These are phyloP conservation scores for Dioscorea alata DNA, from an alignment of 106 monocot genomes.

Conservation along the genomic window DNA sequence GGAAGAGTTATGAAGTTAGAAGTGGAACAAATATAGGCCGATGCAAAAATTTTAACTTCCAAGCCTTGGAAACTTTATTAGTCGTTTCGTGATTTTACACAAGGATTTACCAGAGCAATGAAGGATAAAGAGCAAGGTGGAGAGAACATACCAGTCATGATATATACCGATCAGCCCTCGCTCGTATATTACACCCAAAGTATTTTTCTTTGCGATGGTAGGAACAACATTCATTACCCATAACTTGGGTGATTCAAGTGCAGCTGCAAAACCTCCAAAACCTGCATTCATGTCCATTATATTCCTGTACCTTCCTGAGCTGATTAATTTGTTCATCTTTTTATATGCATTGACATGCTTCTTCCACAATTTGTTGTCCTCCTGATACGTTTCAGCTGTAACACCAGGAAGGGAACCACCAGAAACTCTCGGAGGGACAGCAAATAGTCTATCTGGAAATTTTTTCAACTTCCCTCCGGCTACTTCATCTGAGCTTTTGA, in stretches of 20 bases:
- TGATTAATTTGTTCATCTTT: slow-evolving; percentile 43
- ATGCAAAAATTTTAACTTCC: background rate
- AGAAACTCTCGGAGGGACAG: slow-evolving; percentile 45
- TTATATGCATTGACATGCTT: slow-evolving; percentile 47
- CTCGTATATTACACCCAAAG: slow-evolving; percentile 45
- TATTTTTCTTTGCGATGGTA: slow-evolving; percentile 26
- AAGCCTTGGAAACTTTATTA: slow-evolving; percentile 16
- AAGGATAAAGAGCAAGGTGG: too few relatives aligned
- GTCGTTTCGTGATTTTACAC: slow-evolving; percentile 29
- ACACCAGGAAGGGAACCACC: slow-evolving; percentile 23
- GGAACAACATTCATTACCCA: slow-evolving; percentile 75
- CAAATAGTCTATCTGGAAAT: slow-evolving; percentile 45
- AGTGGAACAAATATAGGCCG: background rate
- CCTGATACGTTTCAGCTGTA: slow-evolving; percentile 21
- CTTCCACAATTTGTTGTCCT: slow-evolving; percentile 42
- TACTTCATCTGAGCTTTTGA: slow-evolving; percentile 13
- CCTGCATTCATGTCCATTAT: slow-evolving; percentile 69
- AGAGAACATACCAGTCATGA: slow-evolving; percentile 8
- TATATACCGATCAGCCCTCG: slow-evolving; percentile 54
- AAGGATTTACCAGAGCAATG: too few relatives aligned
- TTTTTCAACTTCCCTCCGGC: slow-evolving; percentile 31
- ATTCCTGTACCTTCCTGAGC: slow-evolving; percentile 37
- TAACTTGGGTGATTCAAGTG: slow-evolving; percentile 31
- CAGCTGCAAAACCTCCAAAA: slow-evolving; percentile 49
- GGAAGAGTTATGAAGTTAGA: background rate